A percentile compares a stretch with the other conserved stretches of the same genome.
These are phyloP conservation scores for Arxiozyma slooffiae DNA, from an alignment of 1,139 yeast species.

Conservation along the genomic window DNA sequence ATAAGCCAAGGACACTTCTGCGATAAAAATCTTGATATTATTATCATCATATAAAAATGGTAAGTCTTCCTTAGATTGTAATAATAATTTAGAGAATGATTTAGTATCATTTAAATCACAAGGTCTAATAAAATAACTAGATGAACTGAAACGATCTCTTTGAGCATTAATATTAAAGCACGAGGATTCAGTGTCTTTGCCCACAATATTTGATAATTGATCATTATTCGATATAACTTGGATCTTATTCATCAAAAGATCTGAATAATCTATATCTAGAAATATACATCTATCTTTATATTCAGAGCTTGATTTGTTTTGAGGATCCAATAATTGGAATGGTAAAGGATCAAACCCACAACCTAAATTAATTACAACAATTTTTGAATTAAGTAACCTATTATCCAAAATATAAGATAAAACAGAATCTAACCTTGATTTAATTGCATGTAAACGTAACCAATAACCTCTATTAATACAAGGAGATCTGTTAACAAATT, in stretches of 20 bases:
- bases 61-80: conserved; percentile 3
- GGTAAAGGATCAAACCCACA: conserved; percentile 80
- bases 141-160: conserved; percentile 36
- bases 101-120: conserved; percentile 54
- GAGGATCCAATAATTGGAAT: conserved; percentile 46
- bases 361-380: conserved; percentile 57
- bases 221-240: conserved; percentile 41
- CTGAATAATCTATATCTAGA: conserved; percentile 71
- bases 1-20: conserved; percentile 77
- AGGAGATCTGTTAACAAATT: conserved; percentile 58
- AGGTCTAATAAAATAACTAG: conserved; percentile 51
- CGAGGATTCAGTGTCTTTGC: conserved; percentile 18
- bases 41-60: conserved; percentile 21
- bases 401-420: no score
- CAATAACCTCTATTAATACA: conserved; percentile 79
- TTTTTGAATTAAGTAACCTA: conserved; percentile 19
- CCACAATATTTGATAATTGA: conserved; percentile 43
- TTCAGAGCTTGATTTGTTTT: conserved; percentile 18
- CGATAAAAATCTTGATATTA: conserved; percentile 51
- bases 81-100: conserved; percentile 36
- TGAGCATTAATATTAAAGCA: neutral
- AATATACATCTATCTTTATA: conserved; percentile 36
- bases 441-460: conserved; percentile 67
- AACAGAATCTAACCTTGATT: conserved; percentile 43
- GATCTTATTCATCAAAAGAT: conserved; percentile 46